phyloP scores from a whole-genome alignment of 1,284 basidiomycete genomes.

The Erythrobasidium hasegawianum region DNA sequence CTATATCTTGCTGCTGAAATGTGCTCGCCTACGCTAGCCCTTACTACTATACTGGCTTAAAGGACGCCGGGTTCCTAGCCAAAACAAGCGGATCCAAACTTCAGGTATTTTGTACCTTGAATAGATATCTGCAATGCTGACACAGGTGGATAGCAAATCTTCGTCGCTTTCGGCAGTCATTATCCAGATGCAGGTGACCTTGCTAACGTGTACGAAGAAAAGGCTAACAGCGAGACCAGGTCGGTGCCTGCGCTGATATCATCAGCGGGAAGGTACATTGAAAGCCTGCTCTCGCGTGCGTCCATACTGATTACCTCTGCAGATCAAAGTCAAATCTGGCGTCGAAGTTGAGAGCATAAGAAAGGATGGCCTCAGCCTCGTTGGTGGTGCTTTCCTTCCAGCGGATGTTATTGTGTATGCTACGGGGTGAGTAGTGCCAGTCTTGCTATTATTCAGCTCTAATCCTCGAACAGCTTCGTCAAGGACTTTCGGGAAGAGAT shows the following conservation, averaged over 20 bases:
- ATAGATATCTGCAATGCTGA: too few relatives aligned
- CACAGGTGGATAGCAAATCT: background rate
- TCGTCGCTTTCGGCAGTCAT: background rate
- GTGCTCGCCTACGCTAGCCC: background rate
- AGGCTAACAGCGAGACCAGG: background rate
- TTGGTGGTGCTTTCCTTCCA: conserved; percentile 7
- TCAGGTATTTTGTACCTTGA: background rate
- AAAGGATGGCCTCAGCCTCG: conserved; percentile 10
- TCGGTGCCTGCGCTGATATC: conserved; percentile 27
- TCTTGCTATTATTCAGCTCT: too few relatives aligned
- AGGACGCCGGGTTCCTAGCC: conserved; percentile 27
- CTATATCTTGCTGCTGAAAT: background rate
- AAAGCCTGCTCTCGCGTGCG: too few relatives aligned
- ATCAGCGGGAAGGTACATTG: conserved; percentile 13
- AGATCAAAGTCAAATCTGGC: conserved; percentile 19
- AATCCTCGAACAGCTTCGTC: background rate
- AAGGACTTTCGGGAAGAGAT: conserved; percentile 21
- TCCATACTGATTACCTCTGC: too few relatives aligned
- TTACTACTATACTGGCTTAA: conserved; percentile 14
- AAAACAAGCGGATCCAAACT: background rate
- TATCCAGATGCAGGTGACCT: background rate
- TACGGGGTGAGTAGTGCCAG: background rate
- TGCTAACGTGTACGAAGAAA: background rate
- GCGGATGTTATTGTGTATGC: conserved; percentile 16
- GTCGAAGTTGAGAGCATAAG: background rate